A percentile compares a stretch with the other conserved stretches of the same genome.
Evolutionary conservation across 371 early-diverging fungal genomes (phyloP).

Genomic region (Polyrhizophydium stewartii): DNA sequence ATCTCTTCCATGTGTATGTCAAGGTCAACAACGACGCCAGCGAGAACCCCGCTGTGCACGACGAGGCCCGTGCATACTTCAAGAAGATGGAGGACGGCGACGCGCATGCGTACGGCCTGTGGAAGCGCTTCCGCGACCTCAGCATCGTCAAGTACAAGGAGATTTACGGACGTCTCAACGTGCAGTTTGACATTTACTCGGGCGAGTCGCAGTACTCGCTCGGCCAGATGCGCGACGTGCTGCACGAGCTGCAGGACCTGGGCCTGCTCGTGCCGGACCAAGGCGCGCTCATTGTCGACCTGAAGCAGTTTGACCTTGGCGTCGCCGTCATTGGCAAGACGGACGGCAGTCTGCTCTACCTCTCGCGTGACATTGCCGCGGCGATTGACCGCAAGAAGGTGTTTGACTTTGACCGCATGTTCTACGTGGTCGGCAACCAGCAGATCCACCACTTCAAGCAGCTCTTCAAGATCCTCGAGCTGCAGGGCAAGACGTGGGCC

Average conservation of each 20-base stretch:
- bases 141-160: constrained; percentile 94
- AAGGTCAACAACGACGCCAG: constrained; percentile 65
- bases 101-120: constrained; percentile 74
- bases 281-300: constrained; percentile 85
- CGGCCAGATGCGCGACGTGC: constrained; percentile 72
- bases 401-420: constrained; percentile 91
- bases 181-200: constrained; percentile 96
- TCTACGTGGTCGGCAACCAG: constrained; percentile 95
- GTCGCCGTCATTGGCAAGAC: constrained; percentile 86
- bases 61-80: constrained; percentile 93
- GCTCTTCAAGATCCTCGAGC: constrained; percentile 89
- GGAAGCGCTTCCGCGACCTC: constrained; percentile 91
- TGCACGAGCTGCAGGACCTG: constrained; percentile 65
- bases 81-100: constrained; percentile 96
- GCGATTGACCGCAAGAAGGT: constrained; percentile 89
- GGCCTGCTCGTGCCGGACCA: constrained; percentile 72
- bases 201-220: constrained; percentile 95
- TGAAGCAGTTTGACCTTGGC: constrained; percentile 80
- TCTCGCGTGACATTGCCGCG: constrained; percentile 98
- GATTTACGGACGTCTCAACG: constrained; percentile 90
- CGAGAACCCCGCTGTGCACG: constrained; percentile 17
- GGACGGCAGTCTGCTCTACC: constrained; percentile 97
- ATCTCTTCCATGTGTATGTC: constrained; percentile 96
- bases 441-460: constrained; percentile 97
- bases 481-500: constrained; percentile 77